Evolutionary conservation across 2,329 filamentous ascomycete species (phyloP).

Genomic region (Lachnellula cervina): DNA sequence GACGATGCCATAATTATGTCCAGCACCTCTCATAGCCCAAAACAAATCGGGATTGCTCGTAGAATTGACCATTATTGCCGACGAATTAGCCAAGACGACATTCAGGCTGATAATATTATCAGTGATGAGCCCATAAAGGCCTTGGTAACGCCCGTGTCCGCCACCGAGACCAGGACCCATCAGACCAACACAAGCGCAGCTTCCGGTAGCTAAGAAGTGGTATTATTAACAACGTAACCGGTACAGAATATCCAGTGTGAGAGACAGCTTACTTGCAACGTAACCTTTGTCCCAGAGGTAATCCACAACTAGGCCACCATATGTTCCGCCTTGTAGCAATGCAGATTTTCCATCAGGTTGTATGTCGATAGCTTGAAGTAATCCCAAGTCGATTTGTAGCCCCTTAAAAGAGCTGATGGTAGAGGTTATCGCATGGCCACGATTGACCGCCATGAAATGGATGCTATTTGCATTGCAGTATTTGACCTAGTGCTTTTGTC

Average conservation of each 20-base stretch:
- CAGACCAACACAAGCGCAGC: slow-evolving; percentile 35
- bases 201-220: slow-evolving; percentile 4
- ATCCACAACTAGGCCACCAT: background rate
- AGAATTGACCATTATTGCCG: slow-evolving; percentile 39
- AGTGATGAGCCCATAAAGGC: slow-evolving; percentile 38
- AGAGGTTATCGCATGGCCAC: slow-evolving; percentile 42
- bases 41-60: slow-evolving; percentile 37
- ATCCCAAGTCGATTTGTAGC: slow-evolving; percentile 1
- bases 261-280: background rate
- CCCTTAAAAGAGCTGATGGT: slow-evolving; percentile 7
- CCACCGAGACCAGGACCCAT: slow-evolving; percentile 34
- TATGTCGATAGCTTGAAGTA: slow-evolving; percentile 25
- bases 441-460: slow-evolving; percentile 42
- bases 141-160: slow-evolving; percentile 37
- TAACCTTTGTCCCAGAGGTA: slow-evolving; percentile 2
- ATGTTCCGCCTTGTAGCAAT: slow-evolving; percentile 26
- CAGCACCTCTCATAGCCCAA: slow-evolving; percentile 33
- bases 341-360: slow-evolving; percentile 22
- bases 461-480: slow-evolving; percentile 5
- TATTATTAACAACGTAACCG: too few species aligned
- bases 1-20: slow-evolving; percentile 41
- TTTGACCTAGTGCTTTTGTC: background rate
- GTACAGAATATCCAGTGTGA: too few species aligned
- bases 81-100: slow-evolving; percentile 44
- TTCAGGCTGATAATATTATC: slow-evolving; percentile 41